Base-by-base conservation (phyloP, 208 protist genomes). In the Tritrichomonas musculus region DNA sequence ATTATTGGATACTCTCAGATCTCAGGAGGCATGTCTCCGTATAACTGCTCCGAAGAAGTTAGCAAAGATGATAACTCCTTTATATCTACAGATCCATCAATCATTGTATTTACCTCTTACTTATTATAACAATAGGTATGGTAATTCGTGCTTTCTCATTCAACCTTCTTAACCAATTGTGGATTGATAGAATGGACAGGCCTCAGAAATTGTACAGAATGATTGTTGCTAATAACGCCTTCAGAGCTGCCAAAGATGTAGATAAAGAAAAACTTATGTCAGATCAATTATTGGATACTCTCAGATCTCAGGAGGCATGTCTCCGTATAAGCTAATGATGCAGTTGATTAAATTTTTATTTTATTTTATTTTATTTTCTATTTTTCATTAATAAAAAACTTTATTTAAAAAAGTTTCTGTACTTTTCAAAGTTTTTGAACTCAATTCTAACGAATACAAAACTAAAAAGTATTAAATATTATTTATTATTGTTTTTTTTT, bases 201-300 rank as follows among this genome's bases (percentile, higher is more conserved):
- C 77, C 77, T 20, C 41, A 88, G 47, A 39, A 53, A 8, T 88
- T 88, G 47, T 88, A 88, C 27, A 44, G 47, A 50, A 53, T 53
- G 41, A 57, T 88, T 27, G 41, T 88, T 36, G 77, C 77, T 14
- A 88, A 57, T 5, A 33, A 88, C 1, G 77, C 77, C 0, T 88
- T 88, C 47, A 88, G 47, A 50, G 3, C 47, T 4, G 77, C 47
- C 0, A 47, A 57, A 60, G 77, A 44, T 14, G 5, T 39, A n/a
- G 77, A 88, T 39, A 88, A 88, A 39, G 77, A 88, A 50, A 47
- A 88, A 17, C 33, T 88, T 20, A 57, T 88, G 77, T 57, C 47
- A 53, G 77, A 88, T 20, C 33, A 88, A 50, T 49, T 88, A 1
- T 50, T 88, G 41, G 77, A 88, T 50, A 57, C 47, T 17, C 17